Base-by-base conservation (phyloP, 2,329 filamentous ascomycete genomes). In the Claviceps arundinis region DNA sequence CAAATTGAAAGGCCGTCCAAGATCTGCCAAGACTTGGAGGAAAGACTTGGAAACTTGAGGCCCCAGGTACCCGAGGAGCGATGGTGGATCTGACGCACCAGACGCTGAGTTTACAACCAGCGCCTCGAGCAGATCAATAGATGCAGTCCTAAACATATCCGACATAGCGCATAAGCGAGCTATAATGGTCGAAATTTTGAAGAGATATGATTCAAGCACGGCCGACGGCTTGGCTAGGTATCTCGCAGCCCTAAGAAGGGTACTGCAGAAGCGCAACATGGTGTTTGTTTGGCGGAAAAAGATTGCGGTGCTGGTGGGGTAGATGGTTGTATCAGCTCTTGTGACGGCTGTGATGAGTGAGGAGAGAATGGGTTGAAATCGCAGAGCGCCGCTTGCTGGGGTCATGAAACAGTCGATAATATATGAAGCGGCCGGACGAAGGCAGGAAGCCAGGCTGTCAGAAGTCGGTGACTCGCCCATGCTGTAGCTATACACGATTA, bases 1-100 rank as follows among this genome's bases (percentile, higher is more conserved):
- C 58, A 89, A 75, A 50, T 78, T 74, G 53, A 93, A 78, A 3
- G 90, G 89, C 58, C 81, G 82, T 58, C 91, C 88, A 26, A 96
- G 74, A 54, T 81, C 78, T 4, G 87, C 83, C 6, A 97, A 71
- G 5, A 93, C 73, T 55, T 85, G 80, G 24, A 98, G 73, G 63
- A 98, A 95, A 41, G 86, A 84, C 60, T 87, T 89, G 11, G 90
- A 87, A 8, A 88, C 83, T 52, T 88, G 82, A 9, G 88, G 78
- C 1, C 89, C 89, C 6, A 98, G 73, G 62, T 95, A 89, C 37
- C 90, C 90, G 22, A 98, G 79, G n/a, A 98, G 75, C 6, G 91
- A 96, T n/a, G 89, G 87, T 1, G 90, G 89, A 59, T 96, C 89
- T n/a, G 75, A 76, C 34, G 77, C 70, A 16, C 75, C 71, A 55